Conservation (phyloP, 805 yeast species). For the Kazachstania viticola region DNA sequence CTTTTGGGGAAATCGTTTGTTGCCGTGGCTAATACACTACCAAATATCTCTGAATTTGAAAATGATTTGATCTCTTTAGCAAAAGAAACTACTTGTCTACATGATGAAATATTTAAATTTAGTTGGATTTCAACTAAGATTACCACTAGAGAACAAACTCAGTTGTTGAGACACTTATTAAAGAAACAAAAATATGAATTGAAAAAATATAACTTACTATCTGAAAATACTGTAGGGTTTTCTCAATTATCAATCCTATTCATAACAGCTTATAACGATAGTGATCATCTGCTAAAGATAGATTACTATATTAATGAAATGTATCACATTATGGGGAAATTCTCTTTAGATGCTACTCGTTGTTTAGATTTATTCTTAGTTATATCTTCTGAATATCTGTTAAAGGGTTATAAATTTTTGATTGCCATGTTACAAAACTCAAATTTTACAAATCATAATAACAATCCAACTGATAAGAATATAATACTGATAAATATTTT, state of each 20-base stretch:
- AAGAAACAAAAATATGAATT: constrained; percentile 30
- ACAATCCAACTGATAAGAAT: constrained; percentile 38
- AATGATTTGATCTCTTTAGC: constrained; percentile 11
- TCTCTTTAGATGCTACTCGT: constrained; percentile 60
- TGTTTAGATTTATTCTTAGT: constrained; percentile 53
- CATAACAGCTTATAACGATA: constrained; percentile 30
- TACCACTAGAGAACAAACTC: constrained; percentile 13
- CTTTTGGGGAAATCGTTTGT: constrained; percentile 15
- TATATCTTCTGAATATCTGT: constrained; percentile 35
- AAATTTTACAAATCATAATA: constrained; percentile 33
- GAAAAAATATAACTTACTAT: constrained; percentile 49
- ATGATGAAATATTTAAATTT: constrained; percentile 18
- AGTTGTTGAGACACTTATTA: constrained; percentile 16
- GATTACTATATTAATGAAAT: constrained; percentile 37
- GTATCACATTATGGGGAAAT: constrained; percentile 58
- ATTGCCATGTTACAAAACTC: constrained; percentile 41
- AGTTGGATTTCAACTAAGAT: constrained; percentile 24
- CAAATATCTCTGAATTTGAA: constrained; percentile 9
- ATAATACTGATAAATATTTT: constrained; percentile 42
- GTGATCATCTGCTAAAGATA: constrained; percentile 32
- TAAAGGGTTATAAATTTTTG: constrained; percentile 35
- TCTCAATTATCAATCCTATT: constrained; percentile 47
- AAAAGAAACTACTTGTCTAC: constrained; percentile 4
- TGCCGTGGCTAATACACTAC: constrained; percentile 8
- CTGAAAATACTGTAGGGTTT: constrained; percentile 73